A percentile compares a stretch with the other conserved stretches of the same genome.
Conservation (phyloP, 129 eudicot genomes). For the Pseudognaphalium luteoalbum region DNA sequence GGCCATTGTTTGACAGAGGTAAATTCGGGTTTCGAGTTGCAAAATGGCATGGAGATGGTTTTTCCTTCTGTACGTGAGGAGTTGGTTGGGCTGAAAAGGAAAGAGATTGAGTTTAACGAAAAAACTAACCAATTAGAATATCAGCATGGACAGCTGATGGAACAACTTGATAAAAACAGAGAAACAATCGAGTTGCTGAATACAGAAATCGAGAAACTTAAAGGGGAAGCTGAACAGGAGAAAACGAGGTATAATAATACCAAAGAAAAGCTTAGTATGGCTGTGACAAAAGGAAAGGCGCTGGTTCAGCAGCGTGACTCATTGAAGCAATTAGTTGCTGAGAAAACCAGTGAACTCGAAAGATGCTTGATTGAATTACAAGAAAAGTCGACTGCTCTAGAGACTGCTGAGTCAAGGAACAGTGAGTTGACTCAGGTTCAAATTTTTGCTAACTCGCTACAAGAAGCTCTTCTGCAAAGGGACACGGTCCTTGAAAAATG, state of each 20-base stretch:
- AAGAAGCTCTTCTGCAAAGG: conserved; percentile 64
- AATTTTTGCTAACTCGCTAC: conserved; percentile 52
- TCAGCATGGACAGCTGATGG: conserved; percentile 53
- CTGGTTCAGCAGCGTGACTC: conserved; percentile 94
- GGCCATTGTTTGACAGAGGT: conserved; percentile 55
- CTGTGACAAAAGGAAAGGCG: conserved; percentile 94
- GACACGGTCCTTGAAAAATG: conserved; percentile 58
- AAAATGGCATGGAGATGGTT: conserved; percentile 49
- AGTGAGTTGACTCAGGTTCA: conserved; percentile 50
- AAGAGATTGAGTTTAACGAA: conserved; percentile 53
- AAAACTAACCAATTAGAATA: conserved; percentile 53
- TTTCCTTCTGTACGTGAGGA: conserved; percentile 53
- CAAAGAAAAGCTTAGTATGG: conserved; percentile 93
- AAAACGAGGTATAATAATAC: conserved; percentile 63
- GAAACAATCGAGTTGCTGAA: conserved; percentile 45
- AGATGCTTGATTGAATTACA: conserved; percentile 53
- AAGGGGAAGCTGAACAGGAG: conserved; percentile 85
- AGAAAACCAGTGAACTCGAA: conserved; percentile 75
- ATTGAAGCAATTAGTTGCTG: conserved; percentile 73
- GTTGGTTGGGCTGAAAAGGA: conserved; percentile 53
- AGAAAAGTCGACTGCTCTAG: conserved; percentile 69
- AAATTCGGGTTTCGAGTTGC: conserved; percentile 45
- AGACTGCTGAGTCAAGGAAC: conserved; percentile 60
- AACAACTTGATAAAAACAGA: conserved; percentile 57
- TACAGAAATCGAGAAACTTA: conserved; percentile 56